phyloP scores from a whole-genome alignment of 2,329 filamentous ascomycete genomes.

The Aspergillus tubingensis region DNA sequence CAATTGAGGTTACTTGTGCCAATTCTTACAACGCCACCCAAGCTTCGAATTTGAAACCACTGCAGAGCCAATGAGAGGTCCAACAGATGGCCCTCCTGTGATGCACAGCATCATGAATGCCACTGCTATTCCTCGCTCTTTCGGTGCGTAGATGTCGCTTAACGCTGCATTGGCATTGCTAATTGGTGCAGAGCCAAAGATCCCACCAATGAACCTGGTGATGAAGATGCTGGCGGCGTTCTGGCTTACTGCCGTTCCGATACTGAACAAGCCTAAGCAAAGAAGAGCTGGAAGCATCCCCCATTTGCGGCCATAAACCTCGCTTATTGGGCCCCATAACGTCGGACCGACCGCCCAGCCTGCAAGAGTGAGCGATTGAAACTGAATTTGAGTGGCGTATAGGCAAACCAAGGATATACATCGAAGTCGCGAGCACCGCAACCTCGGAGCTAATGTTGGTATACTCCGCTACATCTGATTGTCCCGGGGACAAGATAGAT shows the following conservation, averaged over 20 bases:
- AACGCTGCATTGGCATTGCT: conserved; percentile 47
- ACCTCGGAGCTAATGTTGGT: conserved; percentile 46
- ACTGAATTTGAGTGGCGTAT: conserved; percentile 31
- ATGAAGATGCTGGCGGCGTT: conserved; percentile 41
- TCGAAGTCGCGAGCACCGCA: conserved; percentile 20
- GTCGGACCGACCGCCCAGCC: conserved; percentile 41
- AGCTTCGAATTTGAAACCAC: conserved; percentile 31
- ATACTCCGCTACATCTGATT: conserved; percentile 45
- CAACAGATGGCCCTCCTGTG: conserved; percentile 44
- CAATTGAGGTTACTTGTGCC: not conserved
- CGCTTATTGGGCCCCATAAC: conserved; percentile 46
- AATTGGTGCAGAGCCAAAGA: conserved; percentile 49
- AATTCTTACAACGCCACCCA: conserved; percentile 12
- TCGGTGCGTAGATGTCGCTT: conserved; percentile 46
- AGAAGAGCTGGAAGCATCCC: conserved; percentile 48
- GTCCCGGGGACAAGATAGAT: conserved; percentile 53
- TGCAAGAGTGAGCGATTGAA: not conserved
- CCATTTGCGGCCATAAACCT: conserved; percentile 49
- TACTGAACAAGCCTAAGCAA: conserved; percentile 48
- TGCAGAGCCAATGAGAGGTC: conserved; percentile 45
- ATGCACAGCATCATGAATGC: conserved; percentile 44
- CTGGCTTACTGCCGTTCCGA: conserved; percentile 46
- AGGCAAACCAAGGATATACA: conserved; percentile 50
- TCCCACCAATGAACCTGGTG: conserved; percentile 48
- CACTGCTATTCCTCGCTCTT: conserved; percentile 42